phyloP scores from a whole-genome alignment of 768 basidiomycete genomes.

The Leccinellum rugosiceps region DNA sequence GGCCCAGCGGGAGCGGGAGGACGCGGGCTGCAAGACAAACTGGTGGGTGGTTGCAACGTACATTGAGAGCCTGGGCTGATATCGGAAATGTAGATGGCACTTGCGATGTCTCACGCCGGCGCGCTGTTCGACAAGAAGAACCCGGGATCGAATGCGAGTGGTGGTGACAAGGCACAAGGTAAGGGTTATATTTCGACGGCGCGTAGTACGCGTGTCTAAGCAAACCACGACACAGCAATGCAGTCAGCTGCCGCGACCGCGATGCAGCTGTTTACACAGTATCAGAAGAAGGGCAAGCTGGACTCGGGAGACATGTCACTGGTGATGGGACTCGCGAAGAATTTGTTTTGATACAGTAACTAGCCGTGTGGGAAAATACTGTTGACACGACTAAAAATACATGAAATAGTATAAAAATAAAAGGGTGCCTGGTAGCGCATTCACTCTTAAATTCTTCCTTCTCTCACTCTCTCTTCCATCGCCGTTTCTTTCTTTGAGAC shows the following conservation, averaged over 20 bases:
- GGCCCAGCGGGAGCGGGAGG: background rate
- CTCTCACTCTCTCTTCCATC: background rate
- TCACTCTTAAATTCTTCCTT: background rate
- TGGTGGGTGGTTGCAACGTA: constrained; percentile 17
- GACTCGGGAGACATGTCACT: constrained; percentile 30
- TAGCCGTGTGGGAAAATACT: too few species aligned
- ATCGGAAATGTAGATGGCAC: constrained; percentile 15
- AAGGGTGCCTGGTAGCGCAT: background rate
- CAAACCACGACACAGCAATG: constrained; percentile 20
- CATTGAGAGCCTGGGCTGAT: background rate
- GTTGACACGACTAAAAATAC: too few species aligned
- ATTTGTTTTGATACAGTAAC: constrained; percentile 3
- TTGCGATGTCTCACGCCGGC: constrained; percentile 33
- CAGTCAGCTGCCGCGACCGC: constrained; percentile 30
- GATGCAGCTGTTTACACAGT: constrained; percentile 26
- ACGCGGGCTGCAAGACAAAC: constrained; percentile 29
- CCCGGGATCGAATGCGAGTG: constrained; percentile 8
- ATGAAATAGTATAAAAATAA: constrained; percentile 9
- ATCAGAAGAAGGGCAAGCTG: constrained; percentile 24
- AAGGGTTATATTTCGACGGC: background rate
- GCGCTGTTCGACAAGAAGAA: constrained; percentile 34
- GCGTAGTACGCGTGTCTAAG: background rate
- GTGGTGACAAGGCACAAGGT: constrained; percentile 28
- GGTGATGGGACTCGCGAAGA: constrained; percentile 27
- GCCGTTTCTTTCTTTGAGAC: constrained; percentile 20